Base-by-base conservation (phyloP, 2,329 filamentous ascomycete species). In the Chaetothyriales sp. region DNA sequence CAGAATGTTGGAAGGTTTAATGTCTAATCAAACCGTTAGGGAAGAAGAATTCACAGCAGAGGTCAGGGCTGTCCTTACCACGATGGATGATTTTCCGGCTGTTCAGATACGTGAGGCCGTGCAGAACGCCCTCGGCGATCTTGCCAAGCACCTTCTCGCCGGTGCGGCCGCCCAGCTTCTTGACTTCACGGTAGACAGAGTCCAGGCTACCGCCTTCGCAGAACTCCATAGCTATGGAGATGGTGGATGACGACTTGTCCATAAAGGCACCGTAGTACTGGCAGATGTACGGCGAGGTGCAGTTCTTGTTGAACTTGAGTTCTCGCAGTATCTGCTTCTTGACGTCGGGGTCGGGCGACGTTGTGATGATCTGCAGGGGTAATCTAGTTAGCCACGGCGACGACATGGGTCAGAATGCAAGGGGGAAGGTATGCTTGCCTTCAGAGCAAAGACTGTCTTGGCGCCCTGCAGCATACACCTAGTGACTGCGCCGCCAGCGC, bases 141-240 rank as follows among this genome's bases (percentile, higher is more conserved):
- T 96, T 96, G 56, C 92, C 92, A 3, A 98, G 75, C 1, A 98
- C 92, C 65, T 96, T 98, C 66, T 98, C 92, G 58, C 92, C 92
- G 0, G 90, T 96, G 47, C 92, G 80, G 9, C 92, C 92, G 43
- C 90, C 90, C 1, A 96, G 78, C 60, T 92, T 87, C 72, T 95
- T 95, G 36, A 98, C 89, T 69, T 98, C 92, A 59, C 86, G 86
- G 73, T 98, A 98, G 57, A 98, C 92, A 64, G 86, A 92, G 70
- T 98, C 89, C 18, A 98, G 77, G 46, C 87, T 95, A 49, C 92
- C 92, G 52, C 92, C 92, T 68, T 96, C 92, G 65, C 92, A 98
- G 62, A 94, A 96, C 66, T 98, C 92, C 92, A 98, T 98, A 51
- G 88, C 89, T 63, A 98, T 98, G 46, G 87, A 95, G 59, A 98